A percentile compares a stretch with the other conserved stretches of the same genome.
Evolutionary conservation across 495 filamentous ascomycete species (phyloP).

Genomic region (Barbatosphaeria neglecta): DNA sequence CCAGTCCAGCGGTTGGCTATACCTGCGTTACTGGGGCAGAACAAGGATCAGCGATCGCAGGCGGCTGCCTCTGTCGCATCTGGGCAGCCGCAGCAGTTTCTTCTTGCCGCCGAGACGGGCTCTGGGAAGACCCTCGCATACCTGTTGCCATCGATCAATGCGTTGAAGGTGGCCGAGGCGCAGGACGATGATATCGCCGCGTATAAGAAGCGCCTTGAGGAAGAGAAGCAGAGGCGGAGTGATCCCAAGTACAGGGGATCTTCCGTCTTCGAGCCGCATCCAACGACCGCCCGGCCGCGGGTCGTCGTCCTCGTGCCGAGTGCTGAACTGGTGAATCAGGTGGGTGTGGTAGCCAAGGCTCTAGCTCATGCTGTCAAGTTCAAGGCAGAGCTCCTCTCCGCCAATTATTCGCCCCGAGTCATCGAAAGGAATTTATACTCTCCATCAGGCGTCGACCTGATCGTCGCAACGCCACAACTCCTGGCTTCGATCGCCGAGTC

Average conservation of each 20-base stretch:
- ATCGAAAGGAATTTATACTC: slow-evolving; percentile 79
- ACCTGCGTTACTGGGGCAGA: slow-evolving; percentile 52
- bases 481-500: slow-evolving; percentile 72
- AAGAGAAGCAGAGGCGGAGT: slow-evolving; percentile 33
- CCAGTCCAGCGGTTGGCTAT: slow-evolving; percentile 84
- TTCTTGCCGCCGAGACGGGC: slow-evolving; percentile 91
- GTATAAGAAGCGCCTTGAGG: slow-evolving; percentile 34
- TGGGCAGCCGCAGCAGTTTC: slow-evolving; percentile 52
- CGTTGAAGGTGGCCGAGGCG: slow-evolving; percentile 66
- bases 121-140: slow-evolving; percentile 96
- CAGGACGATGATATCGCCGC: slow-evolving; percentile 44
- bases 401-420: slow-evolving; percentile 58
- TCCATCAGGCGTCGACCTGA: slow-evolving; percentile 68
- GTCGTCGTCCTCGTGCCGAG: slow-evolving; percentile 88
- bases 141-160: slow-evolving; percentile 67
- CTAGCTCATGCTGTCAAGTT: slow-evolving; percentile 76
- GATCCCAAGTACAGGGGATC: slow-evolving; percentile 40
- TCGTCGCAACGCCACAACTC: slow-evolving; percentile 82
- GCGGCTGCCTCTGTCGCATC: slow-evolving; percentile 6
- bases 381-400: slow-evolving; percentile 67
- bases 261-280: slow-evolving; percentile 51
- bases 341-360: slow-evolving; percentile 63
- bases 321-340: slow-evolving; percentile 83
- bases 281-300: slow-evolving; percentile 63
- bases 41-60: slow-evolving; percentile 5